A percentile compares a stretch with the other conserved stretches of the same genome.
Conservation (phyloP, 495 filamentous ascomycete genomes). For the Xylaria intraflava region DNA sequence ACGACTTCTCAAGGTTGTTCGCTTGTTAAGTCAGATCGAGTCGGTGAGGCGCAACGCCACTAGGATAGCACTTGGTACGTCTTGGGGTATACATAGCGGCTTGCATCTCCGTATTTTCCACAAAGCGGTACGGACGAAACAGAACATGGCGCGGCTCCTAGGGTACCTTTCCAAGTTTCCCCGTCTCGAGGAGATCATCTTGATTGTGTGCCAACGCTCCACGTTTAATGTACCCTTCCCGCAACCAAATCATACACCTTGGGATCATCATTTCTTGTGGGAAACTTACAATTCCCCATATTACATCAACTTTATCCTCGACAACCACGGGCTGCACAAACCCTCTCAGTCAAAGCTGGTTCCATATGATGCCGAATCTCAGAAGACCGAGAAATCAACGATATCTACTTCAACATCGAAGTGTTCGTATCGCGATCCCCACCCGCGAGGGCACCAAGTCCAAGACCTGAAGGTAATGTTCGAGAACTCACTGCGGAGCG, state of each 20-base stretch:
- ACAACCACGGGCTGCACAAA: constrained; percentile 34
- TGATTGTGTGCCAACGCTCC: constrained; percentile 43
- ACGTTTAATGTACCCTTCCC: constrained; percentile 39
- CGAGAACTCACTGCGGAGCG: constrained; percentile 21
- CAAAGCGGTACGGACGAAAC: constrained; percentile 38
- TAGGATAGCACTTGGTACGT: constrained; percentile 40
- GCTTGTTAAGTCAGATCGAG: constrained; percentile 43
- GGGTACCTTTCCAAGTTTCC: constrained; percentile 37
- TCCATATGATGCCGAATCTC: constrained; percentile 35
- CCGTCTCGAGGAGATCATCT: constrained; percentile 35
- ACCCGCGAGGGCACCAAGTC: constrained; percentile 21
- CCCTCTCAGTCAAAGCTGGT: constrained; percentile 39
- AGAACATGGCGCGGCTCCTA: constrained; percentile 42
- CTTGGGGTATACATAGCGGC: constrained; percentile 41
- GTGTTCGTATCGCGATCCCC: constrained; percentile 17
- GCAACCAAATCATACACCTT: constrained; percentile 15
- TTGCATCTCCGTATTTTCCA: constrained; percentile 41
- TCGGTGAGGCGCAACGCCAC: constrained; percentile 38
- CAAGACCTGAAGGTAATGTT: constrained; percentile 25
- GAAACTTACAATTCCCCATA: constrained; percentile 46
- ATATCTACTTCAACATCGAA: constrained; percentile 13
- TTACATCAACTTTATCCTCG: constrained; percentile 44
- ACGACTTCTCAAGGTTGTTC: constrained; percentile 40
- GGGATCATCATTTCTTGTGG: constrained; percentile 28
- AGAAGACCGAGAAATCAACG: constrained; percentile 21